Conservation (phyloP, 1,284 basidiomycete genomes). For the Marasmius tenuissimus region DNA sequence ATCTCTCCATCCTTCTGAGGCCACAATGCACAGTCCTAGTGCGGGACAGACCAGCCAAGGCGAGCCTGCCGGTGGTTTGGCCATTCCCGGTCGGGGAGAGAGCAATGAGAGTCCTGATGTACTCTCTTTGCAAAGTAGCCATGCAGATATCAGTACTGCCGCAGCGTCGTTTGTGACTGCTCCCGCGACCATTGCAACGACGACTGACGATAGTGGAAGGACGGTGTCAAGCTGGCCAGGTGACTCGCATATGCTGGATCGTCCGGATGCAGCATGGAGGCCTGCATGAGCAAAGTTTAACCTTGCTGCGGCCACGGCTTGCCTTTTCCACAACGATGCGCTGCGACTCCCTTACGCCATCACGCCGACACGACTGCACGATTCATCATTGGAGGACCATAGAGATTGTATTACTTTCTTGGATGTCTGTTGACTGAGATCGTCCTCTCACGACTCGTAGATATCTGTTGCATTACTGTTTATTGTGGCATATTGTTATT, state of each 20-base stretch:
- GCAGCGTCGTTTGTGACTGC: conserved; percentile 66
- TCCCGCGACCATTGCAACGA: conserved; percentile 52
- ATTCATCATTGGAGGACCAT: background rate
- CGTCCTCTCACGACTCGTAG: conserved; percentile 4
- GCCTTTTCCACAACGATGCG: background rate
- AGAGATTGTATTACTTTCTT: background rate
- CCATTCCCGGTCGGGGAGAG: conserved; percentile 4
- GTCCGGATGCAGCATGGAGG: conserved; percentile 29
- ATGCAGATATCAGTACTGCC: conserved; percentile 65
- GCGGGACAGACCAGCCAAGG: background rate
- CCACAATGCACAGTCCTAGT: conserved; percentile 8
- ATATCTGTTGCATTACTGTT: conserved; percentile 11
- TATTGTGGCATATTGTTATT: conserved; percentile 12
- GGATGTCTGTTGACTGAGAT: background rate
- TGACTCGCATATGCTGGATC: conserved; percentile 39
- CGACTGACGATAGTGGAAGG: conserved; percentile 38
- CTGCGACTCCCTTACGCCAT: background rate
- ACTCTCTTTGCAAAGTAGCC: conserved; percentile 33
- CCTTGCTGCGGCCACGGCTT: background rate
- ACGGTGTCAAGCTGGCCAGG: conserved; percentile 39
- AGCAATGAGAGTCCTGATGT: conserved; percentile 7
- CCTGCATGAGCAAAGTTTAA: conserved; percentile 23
- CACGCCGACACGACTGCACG: background rate
- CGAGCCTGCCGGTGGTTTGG: conserved; percentile 9
- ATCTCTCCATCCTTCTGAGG: conserved; percentile 13